Evolutionary conservation across 179 eudicot species (phyloP), one percentile per base, ranked within the genome.

Genomic region (Corrigiola litoralis): DNA sequence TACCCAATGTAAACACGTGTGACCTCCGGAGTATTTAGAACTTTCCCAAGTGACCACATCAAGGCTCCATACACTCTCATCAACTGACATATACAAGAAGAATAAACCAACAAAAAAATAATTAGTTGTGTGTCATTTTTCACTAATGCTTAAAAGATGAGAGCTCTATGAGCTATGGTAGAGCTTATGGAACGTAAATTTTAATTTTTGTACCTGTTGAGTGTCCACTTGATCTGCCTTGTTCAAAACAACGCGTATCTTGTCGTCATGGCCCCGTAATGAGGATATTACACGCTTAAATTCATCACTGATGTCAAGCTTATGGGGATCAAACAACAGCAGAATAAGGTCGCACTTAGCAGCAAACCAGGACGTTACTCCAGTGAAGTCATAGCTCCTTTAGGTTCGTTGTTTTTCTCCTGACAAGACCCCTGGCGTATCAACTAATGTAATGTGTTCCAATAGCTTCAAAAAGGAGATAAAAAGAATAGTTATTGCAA

Each of bases 41-140:
- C 92, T 73, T 94, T 94, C 27, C 99, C 99, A 48, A 94, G 90
- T 1, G 99, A 94, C 99, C 99, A 94, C 99, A 94, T 94, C 73
- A 94, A 72, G 4, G 99, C 99, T 53, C 99, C 99, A 74, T 94
- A 94, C 2, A 90, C 99, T 77, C 99, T 75, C 99, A 94, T 92
- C 25, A 92, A 68, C 98, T 92, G 69, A n/a, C 75, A 71, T 72
- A 16, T 33, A n/a, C n/a, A n/a, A n/a, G n/a, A n/a, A n/a, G n/a
- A 0, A 41, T 13, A 58, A 18, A 55, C 23, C 48, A 63, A 6
- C 38, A 40, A 25, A 33, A 13, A 17, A 8, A 45, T 29, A n/a
- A n/a, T n/a, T n/a, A n/a, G n/a, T n/a, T n/a, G n/a, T n/a, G n/a
- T n/a, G n/a, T n/a, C n/a, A n/a, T n/a, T n/a, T n/a, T n/a, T n/a